phyloP scores from a whole-genome alignment of 2,329 filamentous ascomycete genomes.

The Clarireedia paspali region DNA sequence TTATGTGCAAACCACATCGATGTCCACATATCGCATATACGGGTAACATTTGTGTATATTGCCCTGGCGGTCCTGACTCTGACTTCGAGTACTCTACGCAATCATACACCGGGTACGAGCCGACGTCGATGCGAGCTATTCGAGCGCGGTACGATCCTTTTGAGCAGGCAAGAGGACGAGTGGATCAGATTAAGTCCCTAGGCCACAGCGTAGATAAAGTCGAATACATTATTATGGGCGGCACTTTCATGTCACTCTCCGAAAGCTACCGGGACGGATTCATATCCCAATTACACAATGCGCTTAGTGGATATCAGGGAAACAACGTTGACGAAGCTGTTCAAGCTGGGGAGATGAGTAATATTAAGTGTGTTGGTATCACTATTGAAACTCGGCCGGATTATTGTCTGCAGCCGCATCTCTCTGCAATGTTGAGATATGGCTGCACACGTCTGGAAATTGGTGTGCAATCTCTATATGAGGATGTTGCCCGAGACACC shows the following conservation, averaged over 20 bases:
- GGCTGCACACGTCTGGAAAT: slow-evolving; percentile 92
- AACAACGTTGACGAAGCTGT: slow-evolving; percentile 94
- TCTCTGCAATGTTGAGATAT: slow-evolving; percentile 95
- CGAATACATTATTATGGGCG: slow-evolving; percentile 99
- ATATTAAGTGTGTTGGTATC: slow-evolving; percentile 95
- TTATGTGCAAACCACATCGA: slow-evolving; percentile 98
- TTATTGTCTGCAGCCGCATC: slow-evolving; percentile 92
- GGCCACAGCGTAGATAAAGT: slow-evolving; percentile 98
- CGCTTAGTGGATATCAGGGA: slow-evolving; percentile 90
- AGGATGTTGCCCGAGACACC: slow-evolving; percentile 96
- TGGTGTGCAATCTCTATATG: slow-evolving; percentile 93
- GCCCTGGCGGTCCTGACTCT: slow-evolving; percentile 91
- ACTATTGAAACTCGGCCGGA: slow-evolving; percentile 97
- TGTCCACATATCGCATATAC: slow-evolving; percentile 98
- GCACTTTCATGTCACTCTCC: slow-evolving; percentile 95
- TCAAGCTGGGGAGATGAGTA: slow-evolving; percentile 89
- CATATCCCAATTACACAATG: slow-evolving; percentile 93
- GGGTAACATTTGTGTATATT: slow-evolving; percentile 98
- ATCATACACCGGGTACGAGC: slow-evolving; percentile 97
- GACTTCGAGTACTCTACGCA: slow-evolving; percentile 99
- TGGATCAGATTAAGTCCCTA: slow-evolving; percentile 92
- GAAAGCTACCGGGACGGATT: slow-evolving; percentile 87
- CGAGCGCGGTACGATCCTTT: slow-evolving; percentile 96
- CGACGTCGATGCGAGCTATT: slow-evolving; percentile 97
- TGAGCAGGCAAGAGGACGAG: slow-evolving; percentile 89